A percentile compares a stretch with the other conserved stretches of the same genome.
These are phyloP conservation scores for Chlorella variabilis DNA, from an alignment of 163 green algal genomes.

Conservation along the genomic window DNA sequence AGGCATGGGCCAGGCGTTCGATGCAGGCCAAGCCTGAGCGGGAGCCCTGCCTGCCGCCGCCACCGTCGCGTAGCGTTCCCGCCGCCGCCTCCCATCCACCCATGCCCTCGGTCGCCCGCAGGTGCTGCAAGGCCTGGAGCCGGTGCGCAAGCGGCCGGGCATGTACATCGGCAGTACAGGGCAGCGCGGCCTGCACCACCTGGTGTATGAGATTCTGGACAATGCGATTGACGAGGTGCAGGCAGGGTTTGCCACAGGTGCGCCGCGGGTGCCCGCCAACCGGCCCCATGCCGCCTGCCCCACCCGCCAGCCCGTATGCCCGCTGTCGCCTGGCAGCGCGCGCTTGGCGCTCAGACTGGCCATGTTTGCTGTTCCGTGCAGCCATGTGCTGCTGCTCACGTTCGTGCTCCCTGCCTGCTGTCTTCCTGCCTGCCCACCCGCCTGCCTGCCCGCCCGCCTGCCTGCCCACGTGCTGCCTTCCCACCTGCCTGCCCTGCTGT, in stretches of 20 bases:
- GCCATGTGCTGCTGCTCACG: too few relatives aligned
- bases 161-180: constrained; percentile 99
- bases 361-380: too few relatives aligned
- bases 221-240: constrained; percentile 96
- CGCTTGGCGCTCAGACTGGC: too few relatives aligned
- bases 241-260: constrained; percentile 61
- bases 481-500: background rate
- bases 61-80: background rate
- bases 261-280: too few relatives aligned
- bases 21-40: too few relatives aligned
- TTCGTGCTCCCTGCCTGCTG: too few relatives aligned
- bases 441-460: too few relatives aligned
- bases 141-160: constrained; percentile 95
- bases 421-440: too few relatives aligned
- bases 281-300: too few relatives aligned
- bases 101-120: constrained; percentile 41
- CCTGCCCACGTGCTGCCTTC: too few relatives aligned
- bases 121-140: constrained; percentile 96
- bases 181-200: constrained; percentile 91
- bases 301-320: too few relatives aligned
- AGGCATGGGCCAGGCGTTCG: background rate
- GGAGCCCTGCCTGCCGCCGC: background rate
- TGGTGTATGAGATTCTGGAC: constrained; percentile 92
- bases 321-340: too few relatives aligned
- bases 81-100: background rate